phyloP scores from a whole-genome alignment of 2,329 filamentous ascomycete species.

The Dactylellina parvicollis region DNA sequence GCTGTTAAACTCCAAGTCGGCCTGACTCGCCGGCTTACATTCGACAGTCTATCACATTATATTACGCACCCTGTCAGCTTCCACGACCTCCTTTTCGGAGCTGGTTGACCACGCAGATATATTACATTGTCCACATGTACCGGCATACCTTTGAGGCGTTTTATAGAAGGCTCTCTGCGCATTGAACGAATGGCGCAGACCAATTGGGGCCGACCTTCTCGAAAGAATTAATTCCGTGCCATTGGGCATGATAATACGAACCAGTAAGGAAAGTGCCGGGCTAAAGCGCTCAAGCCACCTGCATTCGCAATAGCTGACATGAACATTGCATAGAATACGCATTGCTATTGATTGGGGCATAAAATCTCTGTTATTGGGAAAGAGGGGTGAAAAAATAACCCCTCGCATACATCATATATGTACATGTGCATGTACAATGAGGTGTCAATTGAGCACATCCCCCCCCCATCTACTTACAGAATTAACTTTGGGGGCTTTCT shows the following conservation, averaged over 20 bases:
- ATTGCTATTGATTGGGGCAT: conserved; percentile 1
- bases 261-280: conserved; percentile 40
- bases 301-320: conserved; percentile 37
- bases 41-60: conserved; percentile 17
- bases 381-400: conserved; percentile 24
- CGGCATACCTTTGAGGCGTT: conserved; percentile 14
- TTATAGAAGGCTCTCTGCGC: not conserved
- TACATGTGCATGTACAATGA: conserved; percentile 52
- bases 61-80: conserved; percentile 19
- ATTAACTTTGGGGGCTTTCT: conserved; percentile 26
- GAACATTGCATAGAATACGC: conserved; percentile 41
- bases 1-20: not conserved
- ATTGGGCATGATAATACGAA: conserved; percentile 15
- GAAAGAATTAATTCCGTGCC: conserved; percentile 18
- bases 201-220: not conserved
- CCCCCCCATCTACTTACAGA: conserved; percentile 39
- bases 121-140: conserved; percentile 5
- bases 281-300: conserved; percentile 36
- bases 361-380: conserved; percentile 15
- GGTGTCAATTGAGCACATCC: conserved; percentile 43
- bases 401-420: conserved; percentile 37
- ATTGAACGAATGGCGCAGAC: conserved; percentile 9
- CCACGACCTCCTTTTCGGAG: not conserved
- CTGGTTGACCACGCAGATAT: not conserved
- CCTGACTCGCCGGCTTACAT: not conserved